Base-by-base conservation (phyloP, 2,329 filamentous ascomycete genomes). In the Phialocephala subalpina region DNA sequence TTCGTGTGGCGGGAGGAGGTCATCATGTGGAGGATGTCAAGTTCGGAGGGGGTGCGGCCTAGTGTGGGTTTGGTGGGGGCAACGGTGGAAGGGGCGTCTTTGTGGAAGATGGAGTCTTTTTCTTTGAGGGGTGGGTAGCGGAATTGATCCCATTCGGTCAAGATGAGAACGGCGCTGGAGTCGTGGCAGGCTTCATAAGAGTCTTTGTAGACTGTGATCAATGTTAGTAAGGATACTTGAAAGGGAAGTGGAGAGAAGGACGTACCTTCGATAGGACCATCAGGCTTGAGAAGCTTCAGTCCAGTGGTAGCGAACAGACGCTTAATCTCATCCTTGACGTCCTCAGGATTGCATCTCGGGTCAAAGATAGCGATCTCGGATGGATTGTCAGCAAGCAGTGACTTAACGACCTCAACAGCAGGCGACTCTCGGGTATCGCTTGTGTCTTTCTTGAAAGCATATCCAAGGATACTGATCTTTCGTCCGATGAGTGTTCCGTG, bases 381-480 rank as follows among this genome's bases (percentile, higher is more conserved):
- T 0, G 88, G 86, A 29, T 83, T 82, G 75, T 93, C 90, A 65
- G 88, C 85, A 12, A 90, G 80, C 27, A 93, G 80, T 12, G 83
- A 84, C 69, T 85, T 85, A 76, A 92, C 86, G 68, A 92, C 86
- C 70, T 89, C 87, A 20, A 92, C 83, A 1, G 90, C 88, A 0
- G 90, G 86, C 55, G 87, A 88, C 75, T 93, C 90, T 45, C 91
- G 84, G 6, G 90, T 92, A 74, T 94, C 91, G 25, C 87, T 87
- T 0, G 91, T 93, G 77, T 93, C 86, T 79, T 92, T 91, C 82
- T 94, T 94, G 80, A 92, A 94, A 11, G 91, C 89, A 71, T 89
- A 93, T 5, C 91, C 91, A 6, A 93, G 84, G 6, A 93, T 82
- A 8, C 89, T 84, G 22, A 93, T 82, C 79, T 91, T 92, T 80